phyloP scores from a whole-genome alignment of 2,329 filamentous ascomycete species.

The Helminthosporium solani region DNA sequence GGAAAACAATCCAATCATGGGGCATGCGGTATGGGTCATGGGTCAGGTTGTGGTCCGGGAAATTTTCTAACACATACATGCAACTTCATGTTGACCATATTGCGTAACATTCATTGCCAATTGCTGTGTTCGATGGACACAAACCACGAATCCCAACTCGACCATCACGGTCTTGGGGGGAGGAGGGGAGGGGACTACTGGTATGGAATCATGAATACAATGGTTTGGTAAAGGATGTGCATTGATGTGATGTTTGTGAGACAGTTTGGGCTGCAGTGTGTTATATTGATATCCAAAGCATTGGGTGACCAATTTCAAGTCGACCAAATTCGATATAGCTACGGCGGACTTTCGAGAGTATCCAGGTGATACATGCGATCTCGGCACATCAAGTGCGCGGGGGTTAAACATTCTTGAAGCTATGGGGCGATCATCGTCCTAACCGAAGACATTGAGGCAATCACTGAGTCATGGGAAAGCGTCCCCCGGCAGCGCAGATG shows the following conservation, averaged over 20 bases:
- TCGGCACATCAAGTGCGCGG: too few relatives aligned
- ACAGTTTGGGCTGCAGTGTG: neutral
- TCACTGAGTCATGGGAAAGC: constrained; percentile 11
- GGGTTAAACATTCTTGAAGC: constrained; percentile 21
- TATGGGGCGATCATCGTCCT: constrained; percentile 10
- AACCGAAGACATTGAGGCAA: constrained; percentile 14
- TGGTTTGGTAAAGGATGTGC: neutral
- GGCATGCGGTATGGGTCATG: too few relatives aligned
- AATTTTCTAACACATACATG: constrained; percentile 18
- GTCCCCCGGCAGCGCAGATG: constrained; percentile 14
- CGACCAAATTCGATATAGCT: neutral
- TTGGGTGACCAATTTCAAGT: neutral
- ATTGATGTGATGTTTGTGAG: neutral
- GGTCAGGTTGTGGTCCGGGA: constrained; percentile 19
- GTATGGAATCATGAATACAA: too few relatives aligned
- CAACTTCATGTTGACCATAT: constrained; percentile 18
- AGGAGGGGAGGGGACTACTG: too few relatives aligned
- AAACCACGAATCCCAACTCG: constrained; percentile 12
- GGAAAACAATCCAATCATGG: constrained; percentile 16
- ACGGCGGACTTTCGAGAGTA: too few relatives aligned
- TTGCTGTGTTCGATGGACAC: constrained; percentile 6
- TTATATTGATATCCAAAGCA: constrained; percentile 4
- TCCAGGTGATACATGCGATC: too few relatives aligned
- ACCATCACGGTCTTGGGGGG: too few relatives aligned
- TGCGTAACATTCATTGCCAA: constrained; percentile 21